Conservation (phyloP, 176 grass and related monocot genomes). For the Hordeum vulgare region DNA sequence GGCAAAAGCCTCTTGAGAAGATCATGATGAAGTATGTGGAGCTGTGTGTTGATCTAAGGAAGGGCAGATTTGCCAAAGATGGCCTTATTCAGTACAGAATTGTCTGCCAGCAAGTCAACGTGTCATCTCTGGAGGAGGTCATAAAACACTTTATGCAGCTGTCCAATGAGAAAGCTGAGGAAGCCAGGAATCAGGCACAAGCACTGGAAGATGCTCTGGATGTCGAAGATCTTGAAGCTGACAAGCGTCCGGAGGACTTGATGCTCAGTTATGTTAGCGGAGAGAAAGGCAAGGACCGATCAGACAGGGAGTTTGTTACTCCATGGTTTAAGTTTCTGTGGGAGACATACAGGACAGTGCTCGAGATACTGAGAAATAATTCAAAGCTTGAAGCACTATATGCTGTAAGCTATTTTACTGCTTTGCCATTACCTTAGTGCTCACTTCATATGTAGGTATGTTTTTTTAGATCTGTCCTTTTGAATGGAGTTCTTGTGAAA, state of each 20-base stretch:
- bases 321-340: conserved; percentile 99
- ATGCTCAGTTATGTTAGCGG: conserved; percentile 97
- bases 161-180: conserved; percentile 75
- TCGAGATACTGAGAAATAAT: conserved; percentile 93
- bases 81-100: conserved; percentile 96
- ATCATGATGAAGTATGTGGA: conserved; percentile 99
- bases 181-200: conserved; percentile 68
- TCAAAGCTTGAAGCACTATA: conserved; percentile 93
- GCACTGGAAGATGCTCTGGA: conserved; percentile 89
- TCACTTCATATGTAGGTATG: background rate
- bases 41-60: conserved; percentile 86
- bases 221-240: conserved; percentile 94
- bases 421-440: background rate
- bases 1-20: conserved; percentile 91
- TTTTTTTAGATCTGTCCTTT: background rate
- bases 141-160: conserved; percentile 98
- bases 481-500: background rate
- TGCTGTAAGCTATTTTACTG: conserved; percentile 56
- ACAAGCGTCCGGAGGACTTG: conserved; percentile 92
- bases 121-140: conserved; percentile 86
- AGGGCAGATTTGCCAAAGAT: conserved; percentile 94
- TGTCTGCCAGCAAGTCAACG: conserved; percentile 96
- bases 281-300: conserved; percentile 91
- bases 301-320: conserved; percentile 85
- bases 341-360: conserved; percentile 93